Percentiles rank a stretch among this genome's conserved stretches.
Conservation (phyloP, 1,284 basidiomycete species). For the Ustilago xerochloae region DNA sequence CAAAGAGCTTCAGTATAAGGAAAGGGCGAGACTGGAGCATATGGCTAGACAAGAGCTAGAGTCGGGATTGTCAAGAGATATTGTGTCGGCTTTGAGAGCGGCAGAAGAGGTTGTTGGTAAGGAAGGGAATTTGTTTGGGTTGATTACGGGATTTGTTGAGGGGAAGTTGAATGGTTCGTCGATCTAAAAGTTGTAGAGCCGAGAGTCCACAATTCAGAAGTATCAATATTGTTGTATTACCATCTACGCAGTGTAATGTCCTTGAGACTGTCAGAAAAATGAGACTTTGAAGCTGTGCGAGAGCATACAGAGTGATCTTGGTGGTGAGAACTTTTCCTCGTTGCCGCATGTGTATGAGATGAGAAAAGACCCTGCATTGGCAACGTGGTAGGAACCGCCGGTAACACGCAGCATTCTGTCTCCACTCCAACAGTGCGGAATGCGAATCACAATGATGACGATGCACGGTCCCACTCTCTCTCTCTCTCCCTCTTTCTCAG, state of each 20-base stretch:
- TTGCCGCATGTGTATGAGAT: too few species aligned
- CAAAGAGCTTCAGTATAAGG: slow-evolving; percentile 22
- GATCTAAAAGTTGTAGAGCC: slow-evolving; percentile 7
- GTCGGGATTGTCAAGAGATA: slow-evolving; percentile 33
- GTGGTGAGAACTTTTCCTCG: too few species aligned
- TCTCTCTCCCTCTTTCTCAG: too few species aligned
- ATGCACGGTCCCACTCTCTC: slow-evolving; percentile 7
- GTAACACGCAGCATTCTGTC: too few species aligned
- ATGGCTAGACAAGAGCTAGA: slow-evolving; percentile 45
- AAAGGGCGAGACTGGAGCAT: slow-evolving; percentile 22
- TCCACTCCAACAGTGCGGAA: too few species aligned
- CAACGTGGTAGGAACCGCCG: too few species aligned
- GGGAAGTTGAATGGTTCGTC: slow-evolving; percentile 20
- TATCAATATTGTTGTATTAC: too few species aligned
- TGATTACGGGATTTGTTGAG: slow-evolving; percentile 35
- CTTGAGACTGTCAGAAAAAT: too few species aligned
- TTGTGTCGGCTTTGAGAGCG: slow-evolving; percentile 32
- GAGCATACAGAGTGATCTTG: too few species aligned
- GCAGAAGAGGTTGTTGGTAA: slow-evolving; percentile 31
- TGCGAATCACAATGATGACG: neutral
- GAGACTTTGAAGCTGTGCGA: neutral
- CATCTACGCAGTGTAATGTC: too few species aligned
- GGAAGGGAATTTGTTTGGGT: slow-evolving; percentile 14
- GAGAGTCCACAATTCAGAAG: too few species aligned
- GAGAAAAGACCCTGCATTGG: too few species aligned